phyloP scores from a whole-genome alignment of 306 rosid genomes.

The Cucumis hystrix region DNA sequence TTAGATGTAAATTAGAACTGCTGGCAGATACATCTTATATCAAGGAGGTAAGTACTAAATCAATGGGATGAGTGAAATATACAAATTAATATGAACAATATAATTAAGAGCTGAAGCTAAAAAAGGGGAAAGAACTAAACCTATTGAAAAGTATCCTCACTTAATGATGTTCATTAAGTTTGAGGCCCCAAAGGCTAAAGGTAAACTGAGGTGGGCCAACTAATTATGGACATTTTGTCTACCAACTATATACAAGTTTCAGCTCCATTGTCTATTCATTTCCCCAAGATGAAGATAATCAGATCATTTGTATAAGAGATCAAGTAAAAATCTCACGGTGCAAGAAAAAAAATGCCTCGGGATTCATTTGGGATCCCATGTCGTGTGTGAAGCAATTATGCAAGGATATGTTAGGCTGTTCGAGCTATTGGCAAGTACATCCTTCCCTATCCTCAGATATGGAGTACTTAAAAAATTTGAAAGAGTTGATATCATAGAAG shows the following conservation, averaged over 20 bases:
- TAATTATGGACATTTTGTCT: neutral
- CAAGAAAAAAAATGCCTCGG: neutral
- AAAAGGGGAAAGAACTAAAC: neutral
- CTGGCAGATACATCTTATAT: neutral
- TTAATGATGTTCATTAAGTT: neutral
- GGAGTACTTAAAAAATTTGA: neutral
- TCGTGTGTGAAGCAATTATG: neutral
- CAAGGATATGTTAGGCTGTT: neutral
- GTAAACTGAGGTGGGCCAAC: neutral
- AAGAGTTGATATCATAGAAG: neutral
- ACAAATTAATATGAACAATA: neutral
- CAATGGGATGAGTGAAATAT: neutral
- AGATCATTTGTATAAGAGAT: neutral
- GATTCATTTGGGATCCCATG: neutral
- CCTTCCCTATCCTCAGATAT: neutral
- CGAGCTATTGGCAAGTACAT: neutral
- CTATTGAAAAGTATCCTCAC: neutral
- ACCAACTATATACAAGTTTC: slow-evolving; percentile 1
- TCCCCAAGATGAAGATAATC: neutral
- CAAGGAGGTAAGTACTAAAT: neutral
- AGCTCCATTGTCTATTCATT: neutral
- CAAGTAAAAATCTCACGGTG: neutral
- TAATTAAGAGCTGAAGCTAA: neutral
- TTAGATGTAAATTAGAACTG: neutral
- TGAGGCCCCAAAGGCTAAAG: neutral